Evolutionary conservation across 305 asterid genomes (phyloP).

Genomic region (Solanum hybrid): DNA sequence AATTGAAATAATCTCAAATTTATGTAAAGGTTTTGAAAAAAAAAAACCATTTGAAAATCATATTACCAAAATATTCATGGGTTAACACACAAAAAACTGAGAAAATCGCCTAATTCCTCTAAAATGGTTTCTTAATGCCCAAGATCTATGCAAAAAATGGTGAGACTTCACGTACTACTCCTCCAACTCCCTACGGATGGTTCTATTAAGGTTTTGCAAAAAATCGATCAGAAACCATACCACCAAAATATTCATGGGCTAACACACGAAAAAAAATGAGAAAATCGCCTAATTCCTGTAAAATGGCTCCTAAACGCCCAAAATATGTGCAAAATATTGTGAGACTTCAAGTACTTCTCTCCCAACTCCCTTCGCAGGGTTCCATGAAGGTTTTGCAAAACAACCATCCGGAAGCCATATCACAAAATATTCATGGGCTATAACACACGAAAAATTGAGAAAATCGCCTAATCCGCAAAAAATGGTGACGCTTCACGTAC

Average conservation of each 20-base stretch:
- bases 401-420: too few relatives aligned
- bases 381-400: background rate
- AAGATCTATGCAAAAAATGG: background rate
- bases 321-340: too few relatives aligned
- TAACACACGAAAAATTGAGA: too few relatives aligned
- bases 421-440: background rate
- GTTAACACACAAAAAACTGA: background rate
- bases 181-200: background rate
- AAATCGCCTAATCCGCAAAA: too few relatives aligned
- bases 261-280: background rate
- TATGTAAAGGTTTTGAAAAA: background rate
- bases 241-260: background rate
- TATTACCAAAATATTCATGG: background rate
- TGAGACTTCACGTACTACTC: background rate
- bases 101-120: too few relatives aligned
- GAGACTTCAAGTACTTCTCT: background rate
- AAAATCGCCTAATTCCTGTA: too few relatives aligned
- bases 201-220: background rate
- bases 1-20: too few relatives aligned
- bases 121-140: background rate
- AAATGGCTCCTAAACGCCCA: background rate
- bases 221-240: accelerated
- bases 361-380: background rate
- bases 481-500: too few relatives aligned
- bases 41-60: too few relatives aligned